Conservation (phyloP, 2,329 filamentous ascomycete genomes). For the Diatrype stigma region DNA sequence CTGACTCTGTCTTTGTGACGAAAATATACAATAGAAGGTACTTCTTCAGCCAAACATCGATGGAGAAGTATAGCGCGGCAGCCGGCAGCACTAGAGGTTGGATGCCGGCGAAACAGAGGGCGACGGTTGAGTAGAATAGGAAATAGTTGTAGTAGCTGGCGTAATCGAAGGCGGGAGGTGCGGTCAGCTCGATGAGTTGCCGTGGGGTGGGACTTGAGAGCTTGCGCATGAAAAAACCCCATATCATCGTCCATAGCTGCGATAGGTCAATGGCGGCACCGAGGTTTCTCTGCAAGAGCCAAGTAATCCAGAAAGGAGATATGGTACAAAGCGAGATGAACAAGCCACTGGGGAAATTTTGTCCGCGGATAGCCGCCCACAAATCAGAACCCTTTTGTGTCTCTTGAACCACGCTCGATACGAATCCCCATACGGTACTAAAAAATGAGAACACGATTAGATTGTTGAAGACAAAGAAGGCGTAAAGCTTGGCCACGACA, state of each 20-base stretch:
- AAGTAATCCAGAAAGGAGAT: constrained; percentile 91
- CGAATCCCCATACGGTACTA: constrained; percentile 72
- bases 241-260: constrained; percentile 79
- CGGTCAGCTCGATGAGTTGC: constrained; percentile 87
- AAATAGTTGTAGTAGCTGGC: constrained; percentile 98
- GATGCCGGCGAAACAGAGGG: constrained; percentile 76
- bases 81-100: constrained; percentile 86
- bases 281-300: constrained; percentile 86
- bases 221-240: constrained; percentile 78
- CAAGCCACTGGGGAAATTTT: constrained; percentile 58
- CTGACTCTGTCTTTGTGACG: constrained; percentile 93
- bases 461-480: constrained; percentile 98
- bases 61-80: constrained; percentile 80
- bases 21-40: constrained; percentile 94
- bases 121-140: constrained; percentile 87
- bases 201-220: constrained; percentile 85
- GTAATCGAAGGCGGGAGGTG: constrained; percentile 89
- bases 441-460: constrained; percentile 91
- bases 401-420: constrained; percentile 59
- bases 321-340: constrained; percentile 75
- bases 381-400: constrained; percentile 54
- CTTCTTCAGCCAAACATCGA: constrained; percentile 91
- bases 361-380: constrained; percentile 64
- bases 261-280: constrained; percentile 92
- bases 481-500: constrained; percentile 84